phyloP scores from a whole-genome alignment of 2,329 filamentous ascomycete species.

The Aspergillus clavatus region DNA sequence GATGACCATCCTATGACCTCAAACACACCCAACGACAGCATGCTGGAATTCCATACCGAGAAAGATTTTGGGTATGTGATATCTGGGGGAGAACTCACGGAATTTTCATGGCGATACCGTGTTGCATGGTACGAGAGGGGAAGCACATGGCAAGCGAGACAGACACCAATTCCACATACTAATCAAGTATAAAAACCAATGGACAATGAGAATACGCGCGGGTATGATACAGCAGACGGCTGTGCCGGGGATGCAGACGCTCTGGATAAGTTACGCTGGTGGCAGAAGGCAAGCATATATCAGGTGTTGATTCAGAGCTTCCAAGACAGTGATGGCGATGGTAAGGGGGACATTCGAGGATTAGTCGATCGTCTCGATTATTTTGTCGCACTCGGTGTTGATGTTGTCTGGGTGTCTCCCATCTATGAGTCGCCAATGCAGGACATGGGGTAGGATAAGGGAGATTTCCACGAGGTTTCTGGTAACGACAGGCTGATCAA shows the following conservation, averaged over 20 bases:
- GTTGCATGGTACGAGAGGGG: neutral
- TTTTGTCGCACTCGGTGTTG: constrained; percentile 24
- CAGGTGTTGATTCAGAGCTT: constrained; percentile 32
- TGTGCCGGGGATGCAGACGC: constrained; percentile 7
- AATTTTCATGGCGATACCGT: neutral
- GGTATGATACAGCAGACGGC: constrained; percentile 2
- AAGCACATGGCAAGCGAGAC: neutral
- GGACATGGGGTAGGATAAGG: constrained; percentile 47
- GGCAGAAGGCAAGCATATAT: constrained; percentile 35
- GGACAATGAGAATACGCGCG: neutral
- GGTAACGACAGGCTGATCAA: neutral
- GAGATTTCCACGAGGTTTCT: neutral
- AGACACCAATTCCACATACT: neutral
- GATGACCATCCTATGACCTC: constrained; percentile 6
- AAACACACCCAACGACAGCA: neutral
- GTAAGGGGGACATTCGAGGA: constrained; percentile 31
- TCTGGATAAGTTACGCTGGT: constrained; percentile 26
- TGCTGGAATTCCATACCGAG: neutral
- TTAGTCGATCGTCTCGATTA: constrained; percentile 30
- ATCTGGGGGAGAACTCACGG: too few relatives aligned
- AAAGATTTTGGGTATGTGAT: too few relatives aligned
- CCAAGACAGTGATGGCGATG: constrained; percentile 33
- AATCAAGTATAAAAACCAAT: neutral
- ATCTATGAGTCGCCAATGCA: constrained; percentile 46
- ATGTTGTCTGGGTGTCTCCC: constrained; percentile 43